Base-by-base conservation (phyloP, 2,329 filamentous ascomycete species). In the Hymenoscyphus salicellus region DNA sequence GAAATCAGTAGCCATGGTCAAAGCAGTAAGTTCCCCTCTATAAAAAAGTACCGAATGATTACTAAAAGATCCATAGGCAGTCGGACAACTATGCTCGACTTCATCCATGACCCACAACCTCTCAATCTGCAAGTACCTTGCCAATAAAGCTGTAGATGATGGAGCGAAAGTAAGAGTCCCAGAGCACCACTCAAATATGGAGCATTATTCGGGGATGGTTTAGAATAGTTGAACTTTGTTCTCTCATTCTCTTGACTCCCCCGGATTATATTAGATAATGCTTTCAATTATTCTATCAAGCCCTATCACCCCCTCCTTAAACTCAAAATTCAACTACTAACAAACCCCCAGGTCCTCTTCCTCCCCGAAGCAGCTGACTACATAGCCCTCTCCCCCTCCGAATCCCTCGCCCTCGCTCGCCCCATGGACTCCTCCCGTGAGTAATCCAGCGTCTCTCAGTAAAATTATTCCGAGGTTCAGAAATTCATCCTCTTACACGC, bases 21-120 rank as follows among this genome's bases (percentile, higher is more conserved):
- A 75, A 59, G 72, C 72, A 67, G 73, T 77, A 71, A 55, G 70
- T 38, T 55, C 62, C 14, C 26, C 16, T 28, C 23, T 33, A 5
- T 28, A 17, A 41, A 33, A 1, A 41, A 7, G n/a, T 28, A 57
- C 43, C 33, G 20, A 57, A 49, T 33, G 20, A 52, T 65, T 16
- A 65, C 69, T 60, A 67, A 58, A 62, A 28, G 28, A 7, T 41
- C 4, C 8, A 52, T 26, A 96, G 92, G 93, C 93, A 69, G 83
- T 97, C 56, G 93, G 93, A 38, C 94, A 97, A 79, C 86, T 97
- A 78, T 93, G 92, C 79, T 93, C 93, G 43, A 96, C 92, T 65
- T 83, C 88, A 66, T 90, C 86, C 68, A 87, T 95, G 81, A 79
- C 84, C 69, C 84, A 90, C 72, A 98, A 97, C 76, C 86, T 97